These are phyloP conservation scores for Saccharomycopsis schoenii DNA, from an alignment of 805 yeast species.

Conservation along the genomic window DNA sequence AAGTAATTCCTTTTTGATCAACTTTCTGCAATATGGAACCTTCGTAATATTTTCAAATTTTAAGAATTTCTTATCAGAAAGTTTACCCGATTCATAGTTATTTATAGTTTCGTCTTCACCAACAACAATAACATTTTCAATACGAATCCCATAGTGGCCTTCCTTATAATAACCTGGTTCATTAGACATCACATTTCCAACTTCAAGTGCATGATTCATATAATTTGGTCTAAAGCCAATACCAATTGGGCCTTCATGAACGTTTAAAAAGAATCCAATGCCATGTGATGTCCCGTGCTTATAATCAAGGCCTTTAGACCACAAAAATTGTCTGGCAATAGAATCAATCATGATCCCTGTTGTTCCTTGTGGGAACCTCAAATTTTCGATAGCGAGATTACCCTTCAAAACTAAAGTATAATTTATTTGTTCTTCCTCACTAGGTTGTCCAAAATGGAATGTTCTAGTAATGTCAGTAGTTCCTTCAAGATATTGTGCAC, in stretches of 20 bases:
- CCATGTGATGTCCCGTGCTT: constrained; percentile 98
- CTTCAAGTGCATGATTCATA: constrained; percentile 40
- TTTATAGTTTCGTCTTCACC: constrained; percentile 31
- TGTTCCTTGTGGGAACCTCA: constrained; percentile 67
- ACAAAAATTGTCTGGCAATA: constrained; percentile 72
- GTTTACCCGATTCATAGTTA: constrained; percentile 22
- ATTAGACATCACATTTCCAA: constrained; percentile 74
- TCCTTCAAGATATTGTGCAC: constrained; percentile 87
- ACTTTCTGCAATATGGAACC: constrained; percentile 72
- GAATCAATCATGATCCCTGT: constrained; percentile 71
- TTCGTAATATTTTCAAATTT: constrained; percentile 77
- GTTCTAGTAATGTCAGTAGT: constrained; percentile 96
- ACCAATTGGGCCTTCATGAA: constrained; percentile 92
- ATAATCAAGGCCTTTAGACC: constrained; percentile 77
- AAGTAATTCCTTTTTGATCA: constrained; percentile 55
- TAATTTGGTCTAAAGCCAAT: constrained; percentile 47
- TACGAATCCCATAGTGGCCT: constrained; percentile 81
- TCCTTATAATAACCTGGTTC: constrained; percentile 94
- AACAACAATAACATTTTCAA: constrained; percentile 72
- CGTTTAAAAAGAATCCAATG: constrained; percentile 83
- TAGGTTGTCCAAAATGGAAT: constrained; percentile 52
- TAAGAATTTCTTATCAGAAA: constrained; percentile 43
- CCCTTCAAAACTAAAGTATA: constrained; percentile 89
- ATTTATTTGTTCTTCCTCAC: constrained; percentile 46
- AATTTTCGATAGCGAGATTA: constrained; percentile 74